Evolutionary conservation across 2,329 filamentous ascomycete genomes (phyloP).

Genomic region (Venturia effusa): DNA sequence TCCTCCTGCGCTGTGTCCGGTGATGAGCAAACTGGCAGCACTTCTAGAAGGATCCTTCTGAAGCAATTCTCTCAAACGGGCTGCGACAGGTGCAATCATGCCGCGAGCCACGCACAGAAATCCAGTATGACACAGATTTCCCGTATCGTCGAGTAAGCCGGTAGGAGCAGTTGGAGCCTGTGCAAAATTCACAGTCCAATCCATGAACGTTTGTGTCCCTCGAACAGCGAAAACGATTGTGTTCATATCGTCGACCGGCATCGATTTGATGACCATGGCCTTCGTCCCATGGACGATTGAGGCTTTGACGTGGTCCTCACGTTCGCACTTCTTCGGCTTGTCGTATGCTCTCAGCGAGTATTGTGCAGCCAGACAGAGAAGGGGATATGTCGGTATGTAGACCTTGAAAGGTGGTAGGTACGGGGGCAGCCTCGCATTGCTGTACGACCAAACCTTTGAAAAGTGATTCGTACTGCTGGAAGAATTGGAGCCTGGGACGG

Average conservation of each 20-base stretch:
- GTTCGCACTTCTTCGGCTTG: conserved; percentile 50
- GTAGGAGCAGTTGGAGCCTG: conserved; percentile 53
- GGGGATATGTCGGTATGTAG: conserved; percentile 64
- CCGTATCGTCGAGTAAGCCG: conserved; percentile 65
- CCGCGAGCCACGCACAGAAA: conserved; percentile 66
- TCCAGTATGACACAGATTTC: conserved; percentile 70
- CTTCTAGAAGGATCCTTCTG: conserved; percentile 57
- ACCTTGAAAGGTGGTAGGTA: conserved; percentile 58
- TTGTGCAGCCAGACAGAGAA: conserved; percentile 67
- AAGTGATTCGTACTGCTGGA: conserved; percentile 30
- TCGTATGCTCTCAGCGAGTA: conserved; percentile 69
- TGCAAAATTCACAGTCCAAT: conserved; percentile 78
- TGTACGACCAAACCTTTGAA: conserved; percentile 66
- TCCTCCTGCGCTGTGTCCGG: conserved; percentile 77
- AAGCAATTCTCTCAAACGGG: conserved; percentile 56
- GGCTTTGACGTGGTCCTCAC: conserved; percentile 57
- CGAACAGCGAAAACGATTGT: conserved; percentile 77
- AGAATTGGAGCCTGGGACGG: conserved; percentile 12
- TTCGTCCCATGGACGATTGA: conserved; percentile 68
- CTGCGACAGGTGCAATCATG: conserved; percentile 65
- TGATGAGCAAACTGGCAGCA: conserved; percentile 53
- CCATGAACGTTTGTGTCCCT: conserved; percentile 68
- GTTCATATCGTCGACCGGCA: conserved; percentile 66
- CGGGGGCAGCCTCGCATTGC: conserved; percentile 62
- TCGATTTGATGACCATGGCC: conserved; percentile 74